Evolutionary conservation across 2,329 filamentous ascomycete species (phyloP).

Genomic region (Venturia nashicola): DNA sequence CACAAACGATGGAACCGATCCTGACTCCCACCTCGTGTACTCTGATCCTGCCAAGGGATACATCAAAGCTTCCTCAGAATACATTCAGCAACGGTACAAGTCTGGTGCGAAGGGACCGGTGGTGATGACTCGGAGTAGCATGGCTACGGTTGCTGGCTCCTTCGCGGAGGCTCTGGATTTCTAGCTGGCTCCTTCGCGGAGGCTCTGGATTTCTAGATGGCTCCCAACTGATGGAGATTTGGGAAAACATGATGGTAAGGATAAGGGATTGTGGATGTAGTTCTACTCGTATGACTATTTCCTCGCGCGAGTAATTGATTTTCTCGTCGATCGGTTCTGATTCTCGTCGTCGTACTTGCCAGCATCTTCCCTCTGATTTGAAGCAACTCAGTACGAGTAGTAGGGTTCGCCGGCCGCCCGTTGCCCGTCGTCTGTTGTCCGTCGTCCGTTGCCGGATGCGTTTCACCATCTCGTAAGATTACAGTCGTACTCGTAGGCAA

Average conservation of each 20-base stretch:
- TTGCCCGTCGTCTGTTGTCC: too few species aligned
- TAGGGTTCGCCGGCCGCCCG: too few species aligned
- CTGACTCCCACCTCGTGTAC: slow-evolving; percentile 1
- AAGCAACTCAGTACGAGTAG: too few species aligned
- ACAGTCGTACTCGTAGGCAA: not conserved
- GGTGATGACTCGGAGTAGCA: not conserved
- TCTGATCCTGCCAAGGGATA: not conserved
- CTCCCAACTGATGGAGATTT: not conserved
- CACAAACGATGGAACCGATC: not conserved
- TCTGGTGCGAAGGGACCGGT: not conserved
- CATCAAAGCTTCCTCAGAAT: not conserved
- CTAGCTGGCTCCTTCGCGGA: not conserved
- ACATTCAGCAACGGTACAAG: slow-evolving; percentile 1
- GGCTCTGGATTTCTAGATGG: not conserved
- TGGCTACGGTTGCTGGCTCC: not conserved
- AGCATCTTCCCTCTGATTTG: too few species aligned
- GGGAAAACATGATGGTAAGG: too few species aligned
- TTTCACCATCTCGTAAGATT: not conserved
- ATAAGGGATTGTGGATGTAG: too few species aligned
- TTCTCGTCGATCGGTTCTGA: too few species aligned
- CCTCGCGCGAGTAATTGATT: too few species aligned
- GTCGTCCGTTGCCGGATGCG: not conserved
- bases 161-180: not conserved
- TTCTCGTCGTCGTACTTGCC: too few species aligned
- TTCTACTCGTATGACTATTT: too few species aligned